Conservation (phyloP, 73 alveolate species). For the Urostyla sp. region DNA sequence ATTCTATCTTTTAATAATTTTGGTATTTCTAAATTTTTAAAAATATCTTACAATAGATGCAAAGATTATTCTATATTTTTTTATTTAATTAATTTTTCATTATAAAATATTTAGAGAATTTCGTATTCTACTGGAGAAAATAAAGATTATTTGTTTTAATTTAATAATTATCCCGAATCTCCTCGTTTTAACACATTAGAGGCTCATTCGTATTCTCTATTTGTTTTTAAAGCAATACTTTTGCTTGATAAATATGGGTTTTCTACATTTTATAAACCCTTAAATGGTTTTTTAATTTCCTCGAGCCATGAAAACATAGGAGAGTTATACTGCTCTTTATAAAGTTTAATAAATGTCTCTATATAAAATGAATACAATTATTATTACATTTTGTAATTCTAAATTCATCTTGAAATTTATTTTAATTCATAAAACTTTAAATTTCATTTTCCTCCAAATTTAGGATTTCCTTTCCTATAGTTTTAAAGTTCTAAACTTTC, state of each 20-base stretch:
- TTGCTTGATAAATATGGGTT: background rate
- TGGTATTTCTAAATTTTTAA: background rate
- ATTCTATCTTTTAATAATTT: background rate
- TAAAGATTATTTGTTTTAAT: too few relatives aligned
- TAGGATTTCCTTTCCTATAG: background rate
- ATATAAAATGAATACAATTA: background rate
- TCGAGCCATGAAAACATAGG: slow-evolving; percentile 11
- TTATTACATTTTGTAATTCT: background rate
- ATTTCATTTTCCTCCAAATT: background rate
- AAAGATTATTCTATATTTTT: background rate
- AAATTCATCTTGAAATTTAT: background rate
- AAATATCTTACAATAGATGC: background rate
- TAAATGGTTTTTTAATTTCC: background rate
- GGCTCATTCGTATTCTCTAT: too few relatives aligned
- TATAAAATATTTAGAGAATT: background rate
- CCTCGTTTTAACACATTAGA: too few relatives aligned
- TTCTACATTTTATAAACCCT: background rate
- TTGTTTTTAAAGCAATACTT: background rate
- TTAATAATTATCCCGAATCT: too few relatives aligned
- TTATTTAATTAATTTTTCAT: background rate
- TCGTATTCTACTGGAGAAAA: slow-evolving; percentile 4
- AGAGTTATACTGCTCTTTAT: background rate
- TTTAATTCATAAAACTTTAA: background rate
- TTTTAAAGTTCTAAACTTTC: background rate
- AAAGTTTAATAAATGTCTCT: background rate